These are phyloP conservation scores for Colletotrichum lentis DNA, from an alignment of 2,329 filamentous ascomycete genomes.

Conservation along the genomic window DNA sequence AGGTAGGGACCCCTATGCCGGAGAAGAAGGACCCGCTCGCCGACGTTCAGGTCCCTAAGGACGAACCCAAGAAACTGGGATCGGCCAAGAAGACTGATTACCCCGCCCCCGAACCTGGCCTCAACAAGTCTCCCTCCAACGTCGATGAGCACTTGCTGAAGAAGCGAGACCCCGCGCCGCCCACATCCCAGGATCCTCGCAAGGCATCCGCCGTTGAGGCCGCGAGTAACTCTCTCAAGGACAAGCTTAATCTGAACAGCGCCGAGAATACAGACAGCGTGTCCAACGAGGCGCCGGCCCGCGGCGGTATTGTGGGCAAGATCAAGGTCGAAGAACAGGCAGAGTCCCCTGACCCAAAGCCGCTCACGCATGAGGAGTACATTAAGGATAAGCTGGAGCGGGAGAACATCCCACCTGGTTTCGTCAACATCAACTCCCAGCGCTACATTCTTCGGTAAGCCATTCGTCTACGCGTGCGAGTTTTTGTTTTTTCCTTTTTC, in stretches of 20 bases:
- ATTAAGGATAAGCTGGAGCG: slow-evolving; percentile 56
- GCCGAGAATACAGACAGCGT: slow-evolving; percentile 30
- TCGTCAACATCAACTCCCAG: slow-evolving; percentile 53
- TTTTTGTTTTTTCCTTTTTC: background rate
- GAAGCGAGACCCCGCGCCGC: slow-evolving; percentile 28
- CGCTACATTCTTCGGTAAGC: slow-evolving; percentile 71
- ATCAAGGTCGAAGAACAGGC: slow-evolving; percentile 42
- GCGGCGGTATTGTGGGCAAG: slow-evolving; percentile 41
- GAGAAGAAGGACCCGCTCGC: slow-evolving; percentile 30
- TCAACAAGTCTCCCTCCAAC: slow-evolving; percentile 31
- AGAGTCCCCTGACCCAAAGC: slow-evolving; percentile 50
- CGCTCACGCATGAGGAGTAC: slow-evolving; percentile 63
- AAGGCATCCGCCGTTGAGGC: slow-evolving; percentile 26
- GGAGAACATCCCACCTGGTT: slow-evolving; percentile 60
- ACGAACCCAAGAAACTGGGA: slow-evolving; percentile 27
- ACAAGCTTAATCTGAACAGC: slow-evolving; percentile 41
- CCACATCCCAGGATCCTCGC: slow-evolving; percentile 37
- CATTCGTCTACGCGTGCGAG: slow-evolving; percentile 42
- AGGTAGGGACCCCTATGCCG: background rate
- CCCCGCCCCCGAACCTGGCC: slow-evolving; percentile 29
- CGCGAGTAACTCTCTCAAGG: slow-evolving; percentile 41
- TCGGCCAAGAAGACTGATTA: slow-evolving; percentile 37
- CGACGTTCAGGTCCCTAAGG: slow-evolving; percentile 25
- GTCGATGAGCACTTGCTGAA: slow-evolving; percentile 33
- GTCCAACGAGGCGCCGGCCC: slow-evolving; percentile 34